Evolutionary conservation across 495 filamentous ascomycete genomes (phyloP), one percentile per base, ranked within the genome.

Genomic region (Xylaria longipes): DNA sequence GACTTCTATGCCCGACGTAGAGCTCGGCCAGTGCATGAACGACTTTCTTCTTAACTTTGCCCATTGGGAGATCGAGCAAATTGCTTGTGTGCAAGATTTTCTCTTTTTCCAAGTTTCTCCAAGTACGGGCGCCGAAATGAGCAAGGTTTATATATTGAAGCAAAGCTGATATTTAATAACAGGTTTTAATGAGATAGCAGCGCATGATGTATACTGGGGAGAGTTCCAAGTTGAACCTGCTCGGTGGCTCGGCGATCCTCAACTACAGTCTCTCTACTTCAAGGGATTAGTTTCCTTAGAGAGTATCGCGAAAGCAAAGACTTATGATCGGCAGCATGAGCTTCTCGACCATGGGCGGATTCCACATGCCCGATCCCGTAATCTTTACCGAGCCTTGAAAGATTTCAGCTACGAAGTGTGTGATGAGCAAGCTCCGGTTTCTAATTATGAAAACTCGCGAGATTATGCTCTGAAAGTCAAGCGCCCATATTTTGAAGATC

Each of bases 151-250:
- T 64, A 14, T 64, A 43, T 45, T 31, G n/a, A 31, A 31, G 57
- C 31, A 45, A 45, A 64, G 27, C 63, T 65, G 35, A 65, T 48
- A 48, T 33, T 65, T 5, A 22, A 33, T 65, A 31, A 65, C 43
- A 65, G 63, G 22, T 48, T 46, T 50, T 50, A 65, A 50, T 65
- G 45, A 46, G 25, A 65, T 65, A 17, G 58, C 58, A 41, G 58
- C 58, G 25, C 58, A 43, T 62, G 58, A 62, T 62, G 58, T 62
- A 41, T 43, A 15, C 20, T 62, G 58, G 58, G 58, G 58, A 62
- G 37, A 43, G n/a, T 62, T 27, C 37, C 35, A 62, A 43, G 58
- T 43, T 43, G 37, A 27, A 62, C 37, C 35, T 62, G 37, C 35
- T 62, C 58, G 20, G 58, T 27, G 58, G 58, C 11, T 41, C 58